These are phyloP conservation scores for Andrographis paniculata DNA, from an alignment of 305 asterid species.

Conservation along the genomic window DNA sequence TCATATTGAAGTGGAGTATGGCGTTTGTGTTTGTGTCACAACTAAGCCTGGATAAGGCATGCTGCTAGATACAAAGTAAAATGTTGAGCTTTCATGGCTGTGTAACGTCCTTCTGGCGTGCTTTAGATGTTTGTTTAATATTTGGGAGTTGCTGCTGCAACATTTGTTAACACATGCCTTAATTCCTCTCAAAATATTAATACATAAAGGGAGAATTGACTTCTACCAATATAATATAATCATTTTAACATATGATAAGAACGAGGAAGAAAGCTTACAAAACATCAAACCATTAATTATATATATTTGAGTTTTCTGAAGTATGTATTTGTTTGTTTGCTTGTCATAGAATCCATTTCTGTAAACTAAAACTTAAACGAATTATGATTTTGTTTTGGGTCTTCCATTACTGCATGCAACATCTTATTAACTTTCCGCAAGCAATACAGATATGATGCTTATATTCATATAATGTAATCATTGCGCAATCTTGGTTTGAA, in stretches of 20 bases:
- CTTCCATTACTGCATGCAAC: not conserved
- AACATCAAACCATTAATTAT: no score
- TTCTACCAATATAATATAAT: no score
- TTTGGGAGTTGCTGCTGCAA: conserved; percentile 10
- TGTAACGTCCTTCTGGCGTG: not conserved
- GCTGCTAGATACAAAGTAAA: no score
- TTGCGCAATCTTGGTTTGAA: not conserved
- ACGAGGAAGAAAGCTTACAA: no score
- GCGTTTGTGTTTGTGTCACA: conserved; percentile 7
- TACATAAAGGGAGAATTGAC: no score
- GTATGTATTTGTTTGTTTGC: no score
- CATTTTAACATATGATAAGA: no score
- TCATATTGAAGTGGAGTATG: not conserved
- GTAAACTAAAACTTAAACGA: conserved; percentile 1
- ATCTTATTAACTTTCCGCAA: not conserved
- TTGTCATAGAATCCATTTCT: no score
- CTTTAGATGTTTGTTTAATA: conserved; percentile 1
- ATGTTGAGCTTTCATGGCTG: not conserved
- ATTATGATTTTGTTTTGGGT: conserved; percentile 1
- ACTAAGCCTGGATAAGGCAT: conserved; percentile 1
- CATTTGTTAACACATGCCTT: not conserved
- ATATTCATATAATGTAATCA: not conserved
- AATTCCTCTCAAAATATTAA: no score
- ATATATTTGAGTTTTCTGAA: no score
- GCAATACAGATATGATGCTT: not conserved